phyloP scores from a whole-genome alignment of 208 protist genomes.

The Leishmania tropica region DNA sequence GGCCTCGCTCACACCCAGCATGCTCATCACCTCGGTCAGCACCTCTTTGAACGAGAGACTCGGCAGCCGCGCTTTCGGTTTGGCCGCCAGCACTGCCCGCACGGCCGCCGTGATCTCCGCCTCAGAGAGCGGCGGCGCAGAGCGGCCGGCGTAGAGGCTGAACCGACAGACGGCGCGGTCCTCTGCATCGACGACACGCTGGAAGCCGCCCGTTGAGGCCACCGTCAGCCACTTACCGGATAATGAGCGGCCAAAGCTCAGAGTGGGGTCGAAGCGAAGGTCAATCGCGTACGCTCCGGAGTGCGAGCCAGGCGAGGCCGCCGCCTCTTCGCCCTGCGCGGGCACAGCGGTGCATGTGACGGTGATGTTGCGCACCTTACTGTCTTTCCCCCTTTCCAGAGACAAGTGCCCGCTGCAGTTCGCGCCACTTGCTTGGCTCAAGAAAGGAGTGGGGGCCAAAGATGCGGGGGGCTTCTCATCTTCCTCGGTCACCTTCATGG shows the following conservation, averaged over 20 bases:
- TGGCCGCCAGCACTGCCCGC: slow-evolving; percentile 30
- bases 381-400: slow-evolving; percentile 10
- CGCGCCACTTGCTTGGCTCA: not conserved
- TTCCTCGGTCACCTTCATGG: not conserved
- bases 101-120: slow-evolving; percentile 43
- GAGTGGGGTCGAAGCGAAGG: slow-evolving; percentile 64
- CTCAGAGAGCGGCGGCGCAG: slow-evolving; percentile 33
- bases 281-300: slow-evolving; percentile 26
- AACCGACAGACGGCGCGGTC: slow-evolving; percentile 40
- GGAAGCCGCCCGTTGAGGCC: slow-evolving; percentile 49
- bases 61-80: slow-evolving; percentile 14
- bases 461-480: not conserved
- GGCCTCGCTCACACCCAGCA: slow-evolving; percentile 34
- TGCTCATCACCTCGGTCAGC: slow-evolving; percentile 35
- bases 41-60: slow-evolving; percentile 58
- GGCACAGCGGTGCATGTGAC: slow-evolving; percentile 16
- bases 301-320: not conserved
- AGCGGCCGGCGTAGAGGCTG: slow-evolving; percentile 58
- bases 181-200: slow-evolving; percentile 37
- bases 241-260: slow-evolving; percentile 34
- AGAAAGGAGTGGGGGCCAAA: not conserved
- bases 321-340: not conserved
- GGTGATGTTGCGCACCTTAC: slow-evolving; percentile 42
- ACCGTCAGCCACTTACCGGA: slow-evolving; percentile 74
- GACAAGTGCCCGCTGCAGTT: not conserved